Conservation (phyloP, 768 basidiomycete genomes). For the Xerocomellus intermedius region DNA sequence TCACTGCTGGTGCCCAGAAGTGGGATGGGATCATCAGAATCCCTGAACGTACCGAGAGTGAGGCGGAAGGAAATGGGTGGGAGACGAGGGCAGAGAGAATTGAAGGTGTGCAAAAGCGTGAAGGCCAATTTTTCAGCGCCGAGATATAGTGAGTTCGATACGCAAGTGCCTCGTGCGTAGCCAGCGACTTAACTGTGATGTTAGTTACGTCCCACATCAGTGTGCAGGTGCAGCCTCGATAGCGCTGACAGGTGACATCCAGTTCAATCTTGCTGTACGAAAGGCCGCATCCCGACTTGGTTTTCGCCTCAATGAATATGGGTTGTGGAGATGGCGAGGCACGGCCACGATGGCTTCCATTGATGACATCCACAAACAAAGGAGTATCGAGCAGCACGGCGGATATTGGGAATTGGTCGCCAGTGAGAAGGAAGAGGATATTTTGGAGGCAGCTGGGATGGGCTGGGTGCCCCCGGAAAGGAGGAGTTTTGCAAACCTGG, state of each 20-base stretch:
- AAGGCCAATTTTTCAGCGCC: slow-evolving; percentile 41
- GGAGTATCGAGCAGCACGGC: slow-evolving; percentile 7
- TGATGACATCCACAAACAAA: slow-evolving; percentile 1
- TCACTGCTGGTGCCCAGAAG: slow-evolving; percentile 30
- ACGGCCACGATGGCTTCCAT: background rate
- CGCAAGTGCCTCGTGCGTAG: background rate
- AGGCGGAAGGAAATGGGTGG: slow-evolving; percentile 23
- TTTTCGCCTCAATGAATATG: slow-evolving; percentile 57
- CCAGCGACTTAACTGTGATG: background rate
- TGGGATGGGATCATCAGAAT: slow-evolving; percentile 57
- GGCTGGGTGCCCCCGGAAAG: slow-evolving; percentile 28
- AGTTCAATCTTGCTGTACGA: slow-evolving; percentile 44
- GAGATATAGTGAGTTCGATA: slow-evolving; percentile 29
- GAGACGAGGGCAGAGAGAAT: slow-evolving; percentile 27
- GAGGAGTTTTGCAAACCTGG: slow-evolving; percentile 24
- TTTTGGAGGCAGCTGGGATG: slow-evolving; percentile 25
- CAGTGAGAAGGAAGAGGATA: slow-evolving; percentile 26
- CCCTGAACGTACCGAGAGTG: slow-evolving; percentile 34
- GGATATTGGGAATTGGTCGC: slow-evolving; percentile 26
- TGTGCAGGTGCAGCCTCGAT: slow-evolving; percentile 51
- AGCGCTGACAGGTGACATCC: slow-evolving; percentile 53
- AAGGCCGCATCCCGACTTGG: slow-evolving; percentile 43
- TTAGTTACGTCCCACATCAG: slow-evolving; percentile 21
- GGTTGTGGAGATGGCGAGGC: slow-evolving; percentile 59
- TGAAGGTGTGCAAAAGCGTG: slow-evolving; percentile 18